Evolutionary conservation across 1,139 yeast genomes (phyloP), one percentile per base, ranked within the genome.

Genomic region (Suhomyces bribrorum): DNA sequence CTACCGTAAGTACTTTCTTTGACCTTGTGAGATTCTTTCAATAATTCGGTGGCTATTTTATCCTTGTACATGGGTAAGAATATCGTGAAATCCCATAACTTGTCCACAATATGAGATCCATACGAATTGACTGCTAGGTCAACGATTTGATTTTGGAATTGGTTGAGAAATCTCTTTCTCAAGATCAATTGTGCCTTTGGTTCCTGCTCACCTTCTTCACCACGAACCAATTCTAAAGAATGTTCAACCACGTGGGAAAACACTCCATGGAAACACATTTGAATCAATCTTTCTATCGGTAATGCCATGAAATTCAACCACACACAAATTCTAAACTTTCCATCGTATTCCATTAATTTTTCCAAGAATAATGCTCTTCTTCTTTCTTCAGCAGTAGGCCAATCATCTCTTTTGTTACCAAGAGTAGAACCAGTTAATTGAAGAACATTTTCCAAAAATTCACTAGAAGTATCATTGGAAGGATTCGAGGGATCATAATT

Each of bases 341-440:
- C 70, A 50, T 86, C 92, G 52, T 78, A 85, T 26, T 75, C 78
- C 62, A 84, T 77, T 41, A 88, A 65, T 47, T 82, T 79, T 54
- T 87, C 92, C 43, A 86, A 64, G 51, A 88, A 83, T 23, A 86
- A 56, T 0, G 95, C 73, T 46, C 94, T 72, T 65, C 92, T 81
- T 70, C 95, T 79, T 59, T 87, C 95, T 52, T 85, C 92, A 0
- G 92, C 86, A 1, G 95, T 86, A 32, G 95, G 95, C 95, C 95
- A 86, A 57, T 87, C 95, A 50, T 82, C 95, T 49, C 79, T 75
- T 2, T 88, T 83, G 57, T 86, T 85, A 22, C 94, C 94, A 43
- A 86, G 65, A 1, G 95, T 87, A 0, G 95, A 86, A 1, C 76
- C 65, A 3, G 81, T 70, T 44, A 87, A 65, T 52, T 76, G 77